Evolutionary conservation across 2,329 filamentous ascomycete genomes (phyloP).

Genomic region (Grosmannia clavigera): DNA sequence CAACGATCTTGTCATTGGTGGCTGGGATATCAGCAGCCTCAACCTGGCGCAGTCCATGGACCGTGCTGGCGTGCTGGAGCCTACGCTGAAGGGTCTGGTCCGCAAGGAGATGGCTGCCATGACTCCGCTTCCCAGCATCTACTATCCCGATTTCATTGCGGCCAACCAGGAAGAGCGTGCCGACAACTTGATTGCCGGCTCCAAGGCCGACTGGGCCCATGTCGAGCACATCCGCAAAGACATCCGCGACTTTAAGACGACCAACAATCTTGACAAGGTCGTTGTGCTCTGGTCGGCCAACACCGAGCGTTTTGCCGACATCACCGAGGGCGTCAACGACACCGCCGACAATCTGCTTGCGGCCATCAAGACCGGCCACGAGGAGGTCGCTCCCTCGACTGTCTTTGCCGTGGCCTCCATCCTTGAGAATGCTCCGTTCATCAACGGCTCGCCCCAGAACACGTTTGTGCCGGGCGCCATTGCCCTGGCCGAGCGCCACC

Average conservation of each 20-base stretch:
- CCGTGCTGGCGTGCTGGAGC: conserved; percentile 86
- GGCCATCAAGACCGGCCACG: conserved; percentile 74
- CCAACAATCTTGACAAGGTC: conserved; percentile 81
- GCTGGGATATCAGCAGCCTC: conserved; percentile 93
- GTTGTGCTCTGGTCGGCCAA: conserved; percentile 98
- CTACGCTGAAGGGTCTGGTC: conserved; percentile 79
- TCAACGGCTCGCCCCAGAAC: conserved; percentile 98
- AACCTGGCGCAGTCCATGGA: conserved; percentile 90
- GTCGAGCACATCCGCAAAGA: conserved; percentile 89
- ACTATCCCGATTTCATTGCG: conserved; percentile 99
- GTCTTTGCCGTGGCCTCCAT: conserved; percentile 93
- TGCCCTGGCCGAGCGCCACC: conserved; percentile 74
- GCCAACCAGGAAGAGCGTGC: conserved; percentile 96
- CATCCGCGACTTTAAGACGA: conserved; percentile 85
- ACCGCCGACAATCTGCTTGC: conserved; percentile 88
- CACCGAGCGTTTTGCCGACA: conserved; percentile 89
- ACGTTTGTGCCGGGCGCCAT: conserved; percentile 93
- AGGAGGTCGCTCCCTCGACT: conserved; percentile 88
- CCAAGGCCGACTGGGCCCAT: conserved; percentile 74
- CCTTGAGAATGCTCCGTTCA: conserved; percentile 81
- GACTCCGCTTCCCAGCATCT: conserved; percentile 85
- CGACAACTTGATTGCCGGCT: conserved; percentile 76
- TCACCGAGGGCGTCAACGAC: conserved; percentile 84
- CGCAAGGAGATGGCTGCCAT: conserved; percentile 86
- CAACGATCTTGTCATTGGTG: conserved; percentile 87